A percentile compares a stretch with the other conserved stretches of the same genome.
Evolutionary conservation across 2,329 filamentous ascomycete species (phyloP).

Genomic region (Lachnellula suecica): DNA sequence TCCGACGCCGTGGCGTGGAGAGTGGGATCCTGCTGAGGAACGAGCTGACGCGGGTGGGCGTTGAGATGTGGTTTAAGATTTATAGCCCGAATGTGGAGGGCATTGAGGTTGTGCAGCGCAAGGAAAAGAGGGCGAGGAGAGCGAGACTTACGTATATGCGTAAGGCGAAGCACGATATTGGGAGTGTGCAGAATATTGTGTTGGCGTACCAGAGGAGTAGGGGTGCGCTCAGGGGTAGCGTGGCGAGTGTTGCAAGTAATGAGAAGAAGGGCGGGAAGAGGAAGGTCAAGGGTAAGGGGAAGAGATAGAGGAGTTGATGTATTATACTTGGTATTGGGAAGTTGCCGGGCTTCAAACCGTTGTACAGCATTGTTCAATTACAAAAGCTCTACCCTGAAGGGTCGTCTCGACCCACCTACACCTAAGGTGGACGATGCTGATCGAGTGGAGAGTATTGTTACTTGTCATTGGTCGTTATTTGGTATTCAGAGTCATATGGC

Average conservation of each 20-base stretch:
- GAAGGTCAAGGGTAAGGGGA: background rate
- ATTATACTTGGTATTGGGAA: background rate
- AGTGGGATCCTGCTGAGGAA: conserved; percentile 85
- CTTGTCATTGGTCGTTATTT: no score
- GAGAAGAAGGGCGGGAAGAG: conserved; percentile 10
- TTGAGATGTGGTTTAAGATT: conserved; percentile 98
- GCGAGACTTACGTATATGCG: conserved; percentile 91
- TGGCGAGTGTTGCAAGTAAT: conserved; percentile 16
- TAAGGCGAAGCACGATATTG: conserved; percentile 82
- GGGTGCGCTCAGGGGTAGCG: conserved; percentile 40
- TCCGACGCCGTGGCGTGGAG: conserved; percentile 85
- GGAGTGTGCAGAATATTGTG: conserved; percentile 80
- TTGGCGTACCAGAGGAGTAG: conserved; percentile 59
- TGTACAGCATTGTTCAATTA: background rate
- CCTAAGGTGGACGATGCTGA: no score
- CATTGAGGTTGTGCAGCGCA: conserved; percentile 90
- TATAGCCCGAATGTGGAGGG: conserved; percentile 87
- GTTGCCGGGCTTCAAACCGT: background rate
- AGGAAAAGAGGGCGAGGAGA: conserved; percentile 79
- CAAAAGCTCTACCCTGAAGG: no score
- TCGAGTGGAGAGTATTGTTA: no score
- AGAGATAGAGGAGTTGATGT: background rate
- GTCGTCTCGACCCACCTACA: no score
- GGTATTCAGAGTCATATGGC: no score
- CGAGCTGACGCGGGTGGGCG: conserved; percentile 79